Base-by-base conservation (phyloP, 192 early-diverging fungal species). In the Entomortierella parvispora region DNA sequence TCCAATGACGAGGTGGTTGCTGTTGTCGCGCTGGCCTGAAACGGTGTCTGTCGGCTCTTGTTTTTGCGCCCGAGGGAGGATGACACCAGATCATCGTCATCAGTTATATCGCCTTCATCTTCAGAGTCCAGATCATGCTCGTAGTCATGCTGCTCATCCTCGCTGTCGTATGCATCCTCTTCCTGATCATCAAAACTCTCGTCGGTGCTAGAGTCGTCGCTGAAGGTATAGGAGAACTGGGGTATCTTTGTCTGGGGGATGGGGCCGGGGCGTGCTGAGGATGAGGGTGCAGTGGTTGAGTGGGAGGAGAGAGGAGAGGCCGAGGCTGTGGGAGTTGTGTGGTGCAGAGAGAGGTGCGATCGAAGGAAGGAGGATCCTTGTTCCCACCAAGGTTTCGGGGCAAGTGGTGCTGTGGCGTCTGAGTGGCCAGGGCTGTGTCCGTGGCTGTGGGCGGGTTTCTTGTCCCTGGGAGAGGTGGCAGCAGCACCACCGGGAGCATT, bases 381-480 rank as follows among this genome's bases (percentile, higher is more conserved):
- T n/a, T 68, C 72, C 72, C 72, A 76, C 72, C 72, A 76, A 42
- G 72, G 72, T 49, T 76, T 76, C 22, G 72, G 57, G 23, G 37
- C 54, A 33, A 31, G 37, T 53, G 50, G 32, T 32, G 63, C 31
- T 32, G 40, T 48, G 31, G 32, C 2, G 32, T 29, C 20, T 8
- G 44, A 44, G 18, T 48, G 22, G 53, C 25, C n/a, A 15, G 17
- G 65, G 12, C 37, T 12, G 37, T 40, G 37, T 40, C 37, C 37
- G 12, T 12, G 37, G 37, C 37, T 40, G 37, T 40, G 37, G 37
- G 7, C 2, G 23, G 9, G 25, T 23, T 31, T 4, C 14, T 22
- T 28, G 28, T 31, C 5, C 1, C 32, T 40, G 54, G 18, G 47
- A 49, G 22, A 15, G 51, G 22, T 52, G 54, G 18, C 9, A 49